Percentiles rank a stretch among this genome's conserved stretches.
phyloP scores from a whole-genome alignment of 208 protist genomes.

The Crithidia sp. region DNA sequence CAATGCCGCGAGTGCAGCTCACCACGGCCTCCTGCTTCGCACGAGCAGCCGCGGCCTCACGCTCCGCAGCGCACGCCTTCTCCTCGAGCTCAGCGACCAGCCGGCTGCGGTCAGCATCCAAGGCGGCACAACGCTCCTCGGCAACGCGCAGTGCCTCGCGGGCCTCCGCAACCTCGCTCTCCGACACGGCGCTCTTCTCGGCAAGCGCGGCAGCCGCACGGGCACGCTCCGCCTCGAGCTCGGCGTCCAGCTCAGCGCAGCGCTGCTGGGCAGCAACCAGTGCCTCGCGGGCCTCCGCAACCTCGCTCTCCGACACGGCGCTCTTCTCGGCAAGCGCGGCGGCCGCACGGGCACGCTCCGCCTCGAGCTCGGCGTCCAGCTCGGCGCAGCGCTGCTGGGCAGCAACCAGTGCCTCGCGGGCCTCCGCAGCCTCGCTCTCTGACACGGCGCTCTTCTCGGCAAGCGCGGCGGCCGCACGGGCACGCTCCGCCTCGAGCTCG shows the following conservation, averaged over 20 bases:
- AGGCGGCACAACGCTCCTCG: background rate
- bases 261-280: background rate
- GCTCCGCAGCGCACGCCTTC: background rate
- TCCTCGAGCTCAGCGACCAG: background rate
- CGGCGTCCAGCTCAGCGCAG: background rate
- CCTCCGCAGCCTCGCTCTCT: background rate
- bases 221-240: background rate
- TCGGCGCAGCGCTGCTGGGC: conserved; percentile 3
- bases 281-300: background rate
- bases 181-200: background rate
- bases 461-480: background rate
- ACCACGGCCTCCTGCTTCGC: too few relatives aligned
- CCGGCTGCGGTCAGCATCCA: background rate
- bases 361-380: background rate
- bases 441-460: background rate
- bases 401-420: background rate
- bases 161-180: background rate
- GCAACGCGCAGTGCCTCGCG: conserved; percentile 10
- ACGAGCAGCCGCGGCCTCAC: background rate
- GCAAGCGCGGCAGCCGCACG: conserved; percentile 2
- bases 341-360: background rate
- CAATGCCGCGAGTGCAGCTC: too few relatives aligned
- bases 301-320: background rate
- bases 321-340: conserved; percentile 5
- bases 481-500: background rate